Evolutionary conservation across 768 basidiomycete species (phyloP).

Genomic region (Boletus vinaceobasis): DNA sequence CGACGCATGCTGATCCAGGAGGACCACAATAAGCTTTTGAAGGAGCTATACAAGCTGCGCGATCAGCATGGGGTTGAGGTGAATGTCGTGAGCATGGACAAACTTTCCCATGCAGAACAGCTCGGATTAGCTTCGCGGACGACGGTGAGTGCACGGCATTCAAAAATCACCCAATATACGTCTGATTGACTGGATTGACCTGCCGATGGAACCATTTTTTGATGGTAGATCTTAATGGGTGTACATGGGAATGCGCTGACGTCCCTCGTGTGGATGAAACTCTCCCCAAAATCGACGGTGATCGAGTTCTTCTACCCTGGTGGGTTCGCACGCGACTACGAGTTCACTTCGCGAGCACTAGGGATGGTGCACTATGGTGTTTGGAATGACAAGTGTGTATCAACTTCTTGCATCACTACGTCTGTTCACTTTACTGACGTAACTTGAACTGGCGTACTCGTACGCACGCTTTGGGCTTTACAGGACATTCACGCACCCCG

Average conservation of each 20-base stretch:
- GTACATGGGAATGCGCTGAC: slow-evolving; percentile 93
- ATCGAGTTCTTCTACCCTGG: slow-evolving; percentile 88
- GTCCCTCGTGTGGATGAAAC: slow-evolving; percentile 89
- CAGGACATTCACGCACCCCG: slow-evolving; percentile 74
- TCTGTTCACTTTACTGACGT: background rate
- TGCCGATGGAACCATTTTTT: background rate
- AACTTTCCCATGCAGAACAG: slow-evolving; percentile 76
- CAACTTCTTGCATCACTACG: background rate
- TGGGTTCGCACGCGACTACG: slow-evolving; percentile 85
- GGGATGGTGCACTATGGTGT: slow-evolving; percentile 85
- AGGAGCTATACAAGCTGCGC: slow-evolving; percentile 65
- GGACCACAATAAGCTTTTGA: slow-evolving; percentile 77
- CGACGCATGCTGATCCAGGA: slow-evolving; percentile 73
- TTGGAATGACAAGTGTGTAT: slow-evolving; percentile 66
- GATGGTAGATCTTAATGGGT: slow-evolving; percentile 84
- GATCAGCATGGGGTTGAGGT: slow-evolving; percentile 80
- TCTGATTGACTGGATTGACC: background rate
- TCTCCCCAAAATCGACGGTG: slow-evolving; percentile 75
- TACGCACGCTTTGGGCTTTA: background rate
- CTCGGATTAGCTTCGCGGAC: slow-evolving; percentile 77
- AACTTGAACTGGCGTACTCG: background rate
- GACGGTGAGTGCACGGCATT: slow-evolving; percentile 54
- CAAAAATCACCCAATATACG: background rate
- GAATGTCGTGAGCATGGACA: slow-evolving; percentile 83
- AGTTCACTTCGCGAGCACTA: slow-evolving; percentile 74